phyloP scores from a whole-genome alignment of 2,329 filamentous ascomycete species.

The Aspergillus ochraceoroseus region DNA sequence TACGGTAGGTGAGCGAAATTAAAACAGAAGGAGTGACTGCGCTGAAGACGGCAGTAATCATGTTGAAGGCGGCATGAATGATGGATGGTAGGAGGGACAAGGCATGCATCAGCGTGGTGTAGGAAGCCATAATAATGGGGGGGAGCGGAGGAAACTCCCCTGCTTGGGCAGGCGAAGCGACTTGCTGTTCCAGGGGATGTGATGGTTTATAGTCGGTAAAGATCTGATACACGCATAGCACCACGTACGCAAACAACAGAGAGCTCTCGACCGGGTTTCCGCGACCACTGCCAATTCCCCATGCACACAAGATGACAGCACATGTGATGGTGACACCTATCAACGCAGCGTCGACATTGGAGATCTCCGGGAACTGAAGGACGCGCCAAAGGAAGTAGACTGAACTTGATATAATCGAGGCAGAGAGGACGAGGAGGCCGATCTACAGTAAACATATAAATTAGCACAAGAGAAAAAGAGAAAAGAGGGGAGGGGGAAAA shows the following conservation, averaged over 20 bases:
- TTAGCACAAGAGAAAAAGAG: slow-evolving; percentile 15
- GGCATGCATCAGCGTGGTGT: slow-evolving; percentile 81
- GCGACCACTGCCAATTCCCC: slow-evolving; percentile 87
- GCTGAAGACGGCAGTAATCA: slow-evolving; percentile 86
- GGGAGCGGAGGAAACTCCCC: slow-evolving; percentile 88
- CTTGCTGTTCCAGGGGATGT: slow-evolving; percentile 52
- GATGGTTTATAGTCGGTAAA: slow-evolving; percentile 96
- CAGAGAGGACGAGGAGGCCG: slow-evolving; percentile 76
- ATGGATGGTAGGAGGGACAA: slow-evolving; percentile 77
- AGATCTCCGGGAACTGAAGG: slow-evolving; percentile 85
- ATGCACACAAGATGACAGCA: slow-evolving; percentile 84
- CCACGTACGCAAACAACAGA: slow-evolving; percentile 90
- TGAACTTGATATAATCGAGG: slow-evolving; percentile 85
- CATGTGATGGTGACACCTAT: slow-evolving; percentile 92
- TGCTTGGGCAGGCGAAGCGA: slow-evolving; percentile 52
- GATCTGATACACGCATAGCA: slow-evolving; percentile 98
- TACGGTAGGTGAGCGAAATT: slow-evolving; percentile 87
- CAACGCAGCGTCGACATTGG: slow-evolving; percentile 83
- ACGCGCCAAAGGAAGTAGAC: slow-evolving; percentile 96
- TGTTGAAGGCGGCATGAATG: slow-evolving; percentile 75
- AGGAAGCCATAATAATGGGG: slow-evolving; percentile 97
- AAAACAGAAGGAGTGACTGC: slow-evolving; percentile 94
- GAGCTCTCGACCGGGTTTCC: slow-evolving; percentile 95
- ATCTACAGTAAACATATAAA: slow-evolving; percentile 54
- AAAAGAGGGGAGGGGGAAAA: background rate